These are phyloP conservation scores for Russula dissimulans DNA, from an alignment of 768 basidiomycete species.

Conservation along the genomic window DNA sequence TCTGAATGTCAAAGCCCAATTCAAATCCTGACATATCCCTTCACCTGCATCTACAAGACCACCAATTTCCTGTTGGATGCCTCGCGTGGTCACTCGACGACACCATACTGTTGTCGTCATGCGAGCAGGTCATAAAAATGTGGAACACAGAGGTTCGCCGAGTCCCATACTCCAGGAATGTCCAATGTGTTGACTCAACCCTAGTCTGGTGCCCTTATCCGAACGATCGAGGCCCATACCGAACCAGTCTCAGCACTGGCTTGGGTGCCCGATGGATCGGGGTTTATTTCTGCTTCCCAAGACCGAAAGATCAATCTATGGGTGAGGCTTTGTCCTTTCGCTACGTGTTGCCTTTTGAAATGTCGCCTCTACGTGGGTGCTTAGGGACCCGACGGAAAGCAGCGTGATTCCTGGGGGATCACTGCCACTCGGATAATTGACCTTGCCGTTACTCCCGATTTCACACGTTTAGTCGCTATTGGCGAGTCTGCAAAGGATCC, in stretches of 20 bases:
- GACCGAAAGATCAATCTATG: slow-evolving; percentile 79
- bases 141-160: slow-evolving; percentile 79
- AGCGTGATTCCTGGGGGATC: slow-evolving; percentile 58
- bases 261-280: slow-evolving; percentile 83
- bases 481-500: slow-evolving; percentile 46
- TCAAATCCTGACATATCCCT: slow-evolving; percentile 44
- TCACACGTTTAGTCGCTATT: slow-evolving; percentile 73
- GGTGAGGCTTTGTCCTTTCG: slow-evolving; percentile 39
- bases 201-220: slow-evolving; percentile 67
- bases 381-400: slow-evolving; percentile 68
- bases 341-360: slow-evolving; percentile 10
- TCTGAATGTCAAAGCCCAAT: slow-evolving; percentile 16
- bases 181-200: slow-evolving; percentile 7
- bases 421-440: slow-evolving; percentile 77
- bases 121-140: slow-evolving; percentile 74
- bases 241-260: slow-evolving; percentile 81
- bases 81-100: slow-evolving; percentile 94
- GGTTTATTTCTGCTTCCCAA: slow-evolving; percentile 83
- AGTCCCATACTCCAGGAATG: slow-evolving; percentile 1
- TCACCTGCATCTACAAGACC: slow-evolving; percentile 61
- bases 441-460: slow-evolving; percentile 80
- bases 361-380: slow-evolving; percentile 7
- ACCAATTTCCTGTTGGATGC: slow-evolving; percentile 67
- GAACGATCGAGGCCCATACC: slow-evolving; percentile 57
- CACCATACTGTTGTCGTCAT: slow-evolving; percentile 67